A percentile compares a stretch with the other conserved stretches of the same genome.
Conservation (phyloP, 2,329 filamentous ascomycete species). For the Lasiodiplodia citricola region DNA sequence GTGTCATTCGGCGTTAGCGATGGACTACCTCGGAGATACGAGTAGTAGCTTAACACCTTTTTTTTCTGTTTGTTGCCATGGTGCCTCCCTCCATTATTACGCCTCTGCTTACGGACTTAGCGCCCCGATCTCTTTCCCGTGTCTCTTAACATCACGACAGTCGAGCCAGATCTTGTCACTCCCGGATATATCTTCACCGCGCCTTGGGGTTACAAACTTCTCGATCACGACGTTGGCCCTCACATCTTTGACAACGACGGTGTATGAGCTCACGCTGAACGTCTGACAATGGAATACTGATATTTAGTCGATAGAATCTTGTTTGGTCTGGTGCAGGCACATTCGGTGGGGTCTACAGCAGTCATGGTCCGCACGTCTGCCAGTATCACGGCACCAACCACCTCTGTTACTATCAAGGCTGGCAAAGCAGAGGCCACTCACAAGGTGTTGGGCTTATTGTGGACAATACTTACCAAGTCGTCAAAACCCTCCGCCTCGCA, state of each 20-base stretch:
- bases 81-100: no score
- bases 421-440: constrained; percentile 58
- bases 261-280: constrained; percentile 35
- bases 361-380: constrained; percentile 50
- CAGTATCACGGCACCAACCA: constrained; percentile 54
- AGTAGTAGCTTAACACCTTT: no score
- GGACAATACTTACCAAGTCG: constrained; percentile 55
- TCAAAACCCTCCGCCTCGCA: constrained; percentile 49
- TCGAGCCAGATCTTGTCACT: not conserved
- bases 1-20: no score
- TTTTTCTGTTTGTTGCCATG: no score
- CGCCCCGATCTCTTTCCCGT: not conserved
- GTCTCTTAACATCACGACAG: not conserved
- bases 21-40: no score
- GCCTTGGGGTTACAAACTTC: constrained; percentile 55
- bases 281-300: not conserved
- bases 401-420: constrained; percentile 58
- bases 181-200: constrained; percentile 58
- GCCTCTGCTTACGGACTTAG: not conserved
- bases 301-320: constrained; percentile 44
- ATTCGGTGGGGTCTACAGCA: constrained; percentile 52
- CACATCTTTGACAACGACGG: constrained; percentile 59
- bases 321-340: constrained; percentile 57
- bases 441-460: constrained; percentile 58
- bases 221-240: constrained; percentile 51